Percentiles rank a stretch among this genome's conserved stretches.
Conservation (phyloP, 1,139 yeast species). For the Fermentozyma sake region DNA sequence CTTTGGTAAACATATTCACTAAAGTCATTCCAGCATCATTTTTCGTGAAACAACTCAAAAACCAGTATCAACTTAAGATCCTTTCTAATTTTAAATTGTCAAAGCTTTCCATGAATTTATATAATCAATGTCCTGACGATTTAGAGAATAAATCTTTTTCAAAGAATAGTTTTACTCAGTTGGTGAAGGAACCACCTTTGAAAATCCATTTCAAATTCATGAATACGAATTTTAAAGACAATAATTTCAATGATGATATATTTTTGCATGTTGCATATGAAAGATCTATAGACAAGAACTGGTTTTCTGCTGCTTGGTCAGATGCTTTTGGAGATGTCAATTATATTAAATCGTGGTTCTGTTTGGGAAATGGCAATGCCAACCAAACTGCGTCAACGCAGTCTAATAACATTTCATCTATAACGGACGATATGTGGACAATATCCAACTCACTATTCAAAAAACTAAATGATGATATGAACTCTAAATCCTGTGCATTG, state of each 20-base stretch:
- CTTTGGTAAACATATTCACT: constrained; percentile 45
- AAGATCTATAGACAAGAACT: constrained; percentile 70
- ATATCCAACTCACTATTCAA: constrained; percentile 36
- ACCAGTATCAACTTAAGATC: constrained; percentile 40
- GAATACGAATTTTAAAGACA: constrained; percentile 19
- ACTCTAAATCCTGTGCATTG: constrained; percentile 26
- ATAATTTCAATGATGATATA: constrained; percentile 53
- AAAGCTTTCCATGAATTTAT: constrained; percentile 55
- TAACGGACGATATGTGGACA: constrained; percentile 39
- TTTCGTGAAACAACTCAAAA: constrained; percentile 32
- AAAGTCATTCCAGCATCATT: constrained; percentile 56
- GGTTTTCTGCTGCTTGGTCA: constrained; percentile 89
- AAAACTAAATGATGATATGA: constrained; percentile 29
- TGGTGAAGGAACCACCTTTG: constrained; percentile 44
- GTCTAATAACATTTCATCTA: constrained; percentile 25
- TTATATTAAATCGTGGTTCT: constrained; percentile 63
- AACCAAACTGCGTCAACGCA: constrained; percentile 1
- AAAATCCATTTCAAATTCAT: constrained; percentile 50
- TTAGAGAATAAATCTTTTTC: constrained; percentile 7
- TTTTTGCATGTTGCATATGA: constrained; percentile 85
- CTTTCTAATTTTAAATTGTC: constrained; percentile 47
- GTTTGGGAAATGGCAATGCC: constrained; percentile 23
- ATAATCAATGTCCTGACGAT: constrained; percentile 50
- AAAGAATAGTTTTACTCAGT: constrained; percentile 30
- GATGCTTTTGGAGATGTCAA: constrained; percentile 74